Evolutionary conservation across 371 early-diverging fungal species (phyloP), one percentile per base, ranked within the genome.

Genomic region (Apophysomyces trapeziformis): DNA sequence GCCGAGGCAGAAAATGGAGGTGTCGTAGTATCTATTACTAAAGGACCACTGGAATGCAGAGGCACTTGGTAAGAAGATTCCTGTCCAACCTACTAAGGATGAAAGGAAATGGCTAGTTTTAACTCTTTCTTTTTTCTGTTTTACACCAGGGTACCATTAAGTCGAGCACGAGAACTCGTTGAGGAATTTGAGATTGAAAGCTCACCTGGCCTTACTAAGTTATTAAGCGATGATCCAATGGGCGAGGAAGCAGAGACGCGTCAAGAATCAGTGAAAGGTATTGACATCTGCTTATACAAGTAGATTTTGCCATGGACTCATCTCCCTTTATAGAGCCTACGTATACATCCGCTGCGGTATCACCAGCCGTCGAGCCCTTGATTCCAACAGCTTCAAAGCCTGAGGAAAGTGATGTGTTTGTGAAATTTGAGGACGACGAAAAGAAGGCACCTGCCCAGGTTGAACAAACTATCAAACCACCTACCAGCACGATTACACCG

Each of bases 131-230:
- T 32, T 9, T 60, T 41, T 37, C 57, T 43, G 36, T 57, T 47
- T 50, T 66, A 21, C 63, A 26, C 41, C 60, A 82, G 85, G 85
- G 81, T 85, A 14, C 80, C 82, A 5, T 61, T 85, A 47, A 69
- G 71, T 12, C 74, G 83, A 61, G 85, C 85, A 11, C 75, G 85
- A 26, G 85, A 82, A 61, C 68, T 85, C 26, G 75, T 79, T 12
- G 79, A 78, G 56, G 85, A 82, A 63, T 85, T 80, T 60, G 76
- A 79, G 18, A 70, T 85, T 58, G 85, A 81, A 58, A 65, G 76
- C 35, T 69, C 78, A 1, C 75, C 77, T 9, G 82, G 85, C 5
- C 61, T 84, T 36, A 73, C 75, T 7, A 78, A 77, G 54, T 70
- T 84, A 57, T 67, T 84, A 44, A 79, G 80, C 47, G 82, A 84